Evolutionary conservation across 2,329 filamentous ascomycete species (phyloP), one percentile per base, ranked within the genome.

Genomic region (Colletotrichum sp.): DNA sequence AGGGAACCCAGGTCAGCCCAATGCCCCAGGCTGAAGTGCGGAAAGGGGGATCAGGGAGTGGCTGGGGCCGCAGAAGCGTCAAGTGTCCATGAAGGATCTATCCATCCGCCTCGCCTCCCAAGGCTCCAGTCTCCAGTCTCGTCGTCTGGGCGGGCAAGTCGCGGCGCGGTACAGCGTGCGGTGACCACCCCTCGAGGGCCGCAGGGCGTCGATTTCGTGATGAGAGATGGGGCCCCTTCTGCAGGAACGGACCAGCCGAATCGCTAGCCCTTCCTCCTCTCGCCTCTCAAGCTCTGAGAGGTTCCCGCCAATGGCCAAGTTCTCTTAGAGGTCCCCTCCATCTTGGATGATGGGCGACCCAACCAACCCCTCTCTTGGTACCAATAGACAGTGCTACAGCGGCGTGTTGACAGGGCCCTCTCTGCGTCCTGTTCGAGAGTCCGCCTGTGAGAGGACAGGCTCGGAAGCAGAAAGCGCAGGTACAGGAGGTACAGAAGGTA

Each of bases 21-120:
- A 75, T 75, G 73, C 73, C 73, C 73, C 73, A 75, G 73, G 59
- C 70, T 75, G 70, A 64, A 69, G 73, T 26, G 73, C 73, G 73
- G 64, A 75, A 75, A 75, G 34, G 73, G 73, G 73, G 70, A 73
- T 75, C 69, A 72, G 69, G 43, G 34, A 68, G 73, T 75, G 73
- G 73, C 73, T 75, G 73, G 73, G 73, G 73, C 73, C 70, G 64
- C 65, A 65, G 59, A 34, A 63, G 59, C 59, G 28, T 63, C 59
- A 32, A 32, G 59, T 67, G 64, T 75, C 73, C 64, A 68, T 52
- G 70, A 70, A 75, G 73, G 73, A 75, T 75, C 70, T 75, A 43
- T 69, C 70, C 73, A 61, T 72, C 68, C 72, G 73, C 73, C 73
- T 75, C 73, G 73, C 73, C 73, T 64, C 64, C 30, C 73, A 65